A percentile compares a stretch with the other conserved stretches of the same genome.
Evolutionary conservation across 2,329 filamentous ascomycete species (phyloP).

Genomic region (Penicillium thymicola): DNA sequence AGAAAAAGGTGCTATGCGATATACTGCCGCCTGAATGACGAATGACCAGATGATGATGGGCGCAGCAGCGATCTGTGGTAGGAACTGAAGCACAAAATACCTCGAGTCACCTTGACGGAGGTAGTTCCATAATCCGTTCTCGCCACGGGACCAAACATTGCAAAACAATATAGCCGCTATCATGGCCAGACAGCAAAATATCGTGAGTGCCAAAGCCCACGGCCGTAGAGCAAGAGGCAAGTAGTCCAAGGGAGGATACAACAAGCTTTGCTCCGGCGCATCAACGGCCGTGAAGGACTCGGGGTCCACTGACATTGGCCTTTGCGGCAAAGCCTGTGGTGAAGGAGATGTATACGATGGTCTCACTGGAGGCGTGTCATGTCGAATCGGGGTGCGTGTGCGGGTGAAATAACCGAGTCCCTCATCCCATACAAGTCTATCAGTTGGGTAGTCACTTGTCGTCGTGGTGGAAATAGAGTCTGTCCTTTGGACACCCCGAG

Average conservation of each 20-base stretch:
- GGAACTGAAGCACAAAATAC: constrained; percentile 83
- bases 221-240: constrained; percentile 69
- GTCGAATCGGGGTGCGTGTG: constrained; percentile 27
- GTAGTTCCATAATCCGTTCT: constrained; percentile 67
- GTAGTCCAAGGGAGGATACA: constrained; percentile 60
- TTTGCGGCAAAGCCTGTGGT: constrained; percentile 34
- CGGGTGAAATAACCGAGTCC: constrained; percentile 44
- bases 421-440: constrained; percentile 49
- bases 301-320: constrained; percentile 27
- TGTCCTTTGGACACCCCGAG: constrained; percentile 53
- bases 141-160: constrained; percentile 63
- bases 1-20: constrained; percentile 73
- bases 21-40: constrained; percentile 68
- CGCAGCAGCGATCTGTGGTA: constrained; percentile 74
- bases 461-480: constrained; percentile 38
- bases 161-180: constrained; percentile 68
- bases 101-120: constrained; percentile 64
- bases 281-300: constrained; percentile 51
- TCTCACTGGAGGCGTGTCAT: constrained; percentile 30
- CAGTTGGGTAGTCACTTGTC: constrained; percentile 47
- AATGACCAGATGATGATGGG: constrained; percentile 74
- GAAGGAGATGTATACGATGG: constrained; percentile 33
- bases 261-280: constrained; percentile 42
- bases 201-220: constrained; percentile 59
- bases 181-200: constrained; percentile 65